Base-by-base conservation (phyloP, 257 asterid species). In the Paraleonurus japonicus region DNA sequence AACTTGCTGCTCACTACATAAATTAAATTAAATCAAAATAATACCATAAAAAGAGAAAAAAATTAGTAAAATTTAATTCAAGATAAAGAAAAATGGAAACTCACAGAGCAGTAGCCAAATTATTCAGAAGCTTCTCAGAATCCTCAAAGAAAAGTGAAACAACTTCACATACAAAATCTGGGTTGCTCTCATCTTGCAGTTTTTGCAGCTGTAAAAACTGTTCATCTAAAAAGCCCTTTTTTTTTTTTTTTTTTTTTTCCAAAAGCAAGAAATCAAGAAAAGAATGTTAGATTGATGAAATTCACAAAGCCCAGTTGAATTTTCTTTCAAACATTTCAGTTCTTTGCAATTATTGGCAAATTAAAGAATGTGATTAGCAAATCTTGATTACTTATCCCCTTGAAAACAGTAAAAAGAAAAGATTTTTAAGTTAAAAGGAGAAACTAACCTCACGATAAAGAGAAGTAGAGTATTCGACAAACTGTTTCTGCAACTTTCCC, bases 151-250 rank as follows among this genome's bases (percentile, higher is more conserved):
- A 89, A 37, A 89, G 87, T 10, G 96, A 79, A 57, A 89, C 81
- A 10, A 89, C 96, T 79, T 89, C 93, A 67, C 82, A 75, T 24
- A 87, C 93, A 70, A 89, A 89, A 70, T 87, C 87, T 3, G 96
- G 96, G 73, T 82, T 89, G 83, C 87, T 83, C 78, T 89, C 90
- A 79, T 87, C 96, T 83, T 87, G 90, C 76, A 89, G 78, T 55
- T 86, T 81, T 78, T 83, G 93, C 4, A 89, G 81, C 86, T 89
- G 93, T 22, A 73, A 35, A 70, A 83, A 89, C 81, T 89, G 93
- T 48, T 85, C 96, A 70, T 89, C 93, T 84, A 89, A 70, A 60
- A 81, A 73, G 13, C 87, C 84, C 77, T 73, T n/a, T n/a, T n/a
- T n/a, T n/a, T n/a, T n/a, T n/a, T n/a, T n/a, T 64, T 33, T 61